Evolutionary conservation across 2,329 filamentous ascomycete genomes (phyloP).

Genomic region (Westerdykella sp.): DNA sequence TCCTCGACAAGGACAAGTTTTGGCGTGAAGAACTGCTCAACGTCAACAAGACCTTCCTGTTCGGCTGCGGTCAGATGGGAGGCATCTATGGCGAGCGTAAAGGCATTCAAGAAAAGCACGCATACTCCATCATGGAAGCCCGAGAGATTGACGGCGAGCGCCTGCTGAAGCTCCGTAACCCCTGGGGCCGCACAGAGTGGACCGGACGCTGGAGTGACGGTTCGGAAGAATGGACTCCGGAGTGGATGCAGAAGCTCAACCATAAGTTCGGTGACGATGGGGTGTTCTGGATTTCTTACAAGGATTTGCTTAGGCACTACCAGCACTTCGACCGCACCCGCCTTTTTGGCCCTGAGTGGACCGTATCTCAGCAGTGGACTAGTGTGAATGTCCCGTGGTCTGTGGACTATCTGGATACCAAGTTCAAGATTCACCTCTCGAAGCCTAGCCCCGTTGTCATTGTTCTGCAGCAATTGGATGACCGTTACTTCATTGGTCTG

Average conservation of each 20-base stretch:
- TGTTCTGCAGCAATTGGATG: conserved; percentile 55
- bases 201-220: conserved; percentile 77
- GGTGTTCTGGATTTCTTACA: conserved; percentile 56
- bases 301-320: conserved; percentile 53
- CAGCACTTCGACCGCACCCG: conserved; percentile 56
- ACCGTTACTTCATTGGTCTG: conserved; percentile 55
- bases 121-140: conserved; percentile 55
- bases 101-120: conserved; percentile 45
- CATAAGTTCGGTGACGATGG: conserved; percentile 75
- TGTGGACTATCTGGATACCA: conserved; percentile 16
- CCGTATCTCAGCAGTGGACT: conserved; percentile 56
- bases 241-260: conserved; percentile 66
- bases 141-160: conserved; percentile 57
- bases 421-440: conserved; percentile 51
- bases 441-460: conserved; percentile 51
- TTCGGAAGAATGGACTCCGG: conserved; percentile 75
- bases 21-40: conserved; percentile 76
- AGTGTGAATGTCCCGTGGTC: conserved; percentile 35
- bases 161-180: conserved; percentile 52
- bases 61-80: conserved; percentile 63
- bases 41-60: conserved; percentile 74
- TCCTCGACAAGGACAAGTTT: conserved; percentile 72
- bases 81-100: conserved; percentile 54
- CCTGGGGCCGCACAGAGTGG: conserved; percentile 78
- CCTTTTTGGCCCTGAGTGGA: conserved; percentile 56